Evolutionary conservation across 148 eudicot genomes (phyloP).

Genomic region (Cornus florida): DNA sequence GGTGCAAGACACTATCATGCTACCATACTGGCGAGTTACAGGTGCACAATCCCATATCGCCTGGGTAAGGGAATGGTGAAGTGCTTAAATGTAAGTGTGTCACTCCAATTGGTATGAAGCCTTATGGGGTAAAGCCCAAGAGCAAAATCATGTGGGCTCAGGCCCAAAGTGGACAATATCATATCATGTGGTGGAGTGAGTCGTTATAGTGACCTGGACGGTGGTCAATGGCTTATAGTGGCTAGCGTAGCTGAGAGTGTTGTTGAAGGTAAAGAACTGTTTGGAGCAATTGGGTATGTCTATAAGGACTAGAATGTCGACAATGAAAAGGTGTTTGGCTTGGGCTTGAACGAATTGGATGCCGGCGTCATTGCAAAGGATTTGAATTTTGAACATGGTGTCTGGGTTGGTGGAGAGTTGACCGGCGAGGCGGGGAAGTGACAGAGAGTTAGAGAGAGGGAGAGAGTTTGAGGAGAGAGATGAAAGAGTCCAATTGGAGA

Average conservation of each 20-base stretch:
- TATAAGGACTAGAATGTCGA: conserved; percentile 1
- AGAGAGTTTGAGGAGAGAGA: conserved; percentile 36
- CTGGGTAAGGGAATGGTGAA: too few relatives aligned
- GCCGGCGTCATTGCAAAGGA: conserved; percentile 46
- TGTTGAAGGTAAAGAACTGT: conserved; percentile 40
- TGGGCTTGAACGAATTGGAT: conserved; percentile 36
- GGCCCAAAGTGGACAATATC: too few relatives aligned
- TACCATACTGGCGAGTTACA: too few relatives aligned
- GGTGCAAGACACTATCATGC: too few relatives aligned
- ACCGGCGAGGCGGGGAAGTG: conserved; percentile 55
- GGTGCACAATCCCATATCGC: too few relatives aligned
- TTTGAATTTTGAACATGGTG: conserved; percentile 41
- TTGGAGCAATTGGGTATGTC: conserved; percentile 32
- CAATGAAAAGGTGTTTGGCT: conserved; percentile 22
- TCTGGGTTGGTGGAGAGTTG: conserved; percentile 32
- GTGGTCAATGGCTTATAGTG: conserved; percentile 40
- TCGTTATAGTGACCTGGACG: conserved; percentile 52
- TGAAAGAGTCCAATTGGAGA: conserved; percentile 15
- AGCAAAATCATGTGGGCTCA: too few relatives aligned
- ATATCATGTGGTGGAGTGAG: too few relatives aligned
- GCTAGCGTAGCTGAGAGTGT: conserved; percentile 50
- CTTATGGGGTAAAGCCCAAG: too few relatives aligned
- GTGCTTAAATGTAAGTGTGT: too few relatives aligned
- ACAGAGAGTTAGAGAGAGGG: conserved; percentile 40
- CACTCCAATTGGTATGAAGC: too few relatives aligned